Conservation (phyloP, 1,139 yeast genomes). For the Yamadazyma kanchanaburiensis region DNA sequence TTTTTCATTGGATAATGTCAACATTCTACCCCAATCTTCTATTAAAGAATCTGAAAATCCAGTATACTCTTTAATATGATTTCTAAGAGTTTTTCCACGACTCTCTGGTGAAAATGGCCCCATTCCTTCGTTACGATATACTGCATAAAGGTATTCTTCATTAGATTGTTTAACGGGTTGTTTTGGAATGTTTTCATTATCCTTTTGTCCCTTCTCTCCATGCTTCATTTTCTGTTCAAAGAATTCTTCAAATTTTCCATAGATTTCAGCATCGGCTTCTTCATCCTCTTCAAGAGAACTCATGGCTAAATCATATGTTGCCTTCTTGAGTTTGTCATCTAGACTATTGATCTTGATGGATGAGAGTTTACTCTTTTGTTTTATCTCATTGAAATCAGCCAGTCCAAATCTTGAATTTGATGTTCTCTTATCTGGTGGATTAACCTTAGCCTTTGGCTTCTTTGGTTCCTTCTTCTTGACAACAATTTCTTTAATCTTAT, state of each 20-base stretch:
- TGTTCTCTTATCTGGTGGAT: neutral
- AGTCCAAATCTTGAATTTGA: constrained; percentile 1
- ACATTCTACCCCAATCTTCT: constrained; percentile 88
- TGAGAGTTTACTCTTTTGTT: constrained; percentile 4
- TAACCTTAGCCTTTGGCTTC: neutral
- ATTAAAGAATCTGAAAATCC: constrained; percentile 86
- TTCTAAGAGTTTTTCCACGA: constrained; percentile 53
- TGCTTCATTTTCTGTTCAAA: constrained; percentile 4
- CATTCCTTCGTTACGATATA: constrained; percentile 51
- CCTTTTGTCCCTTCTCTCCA: neutral
- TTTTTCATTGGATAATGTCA: constrained; percentile 17
- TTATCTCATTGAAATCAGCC: constrained; percentile 1
- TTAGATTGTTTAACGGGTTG: neutral
- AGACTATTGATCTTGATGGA: constrained; percentile 4
- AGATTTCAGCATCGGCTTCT: constrained; percentile 5
- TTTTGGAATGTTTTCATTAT: neutral
- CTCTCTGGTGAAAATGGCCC: constrained; percentile 43
- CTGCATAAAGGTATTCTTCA: constrained; percentile 52
- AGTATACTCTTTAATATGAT: constrained; percentile 47
- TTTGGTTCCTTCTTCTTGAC: neutral
- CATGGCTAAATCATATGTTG: constrained; percentile 7
- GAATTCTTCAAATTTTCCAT: constrained; percentile 6
- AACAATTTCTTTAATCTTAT: constrained; percentile 22
- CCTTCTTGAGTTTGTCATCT: constrained; percentile 7
- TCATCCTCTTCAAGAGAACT: constrained; percentile 6